Conservation (phyloP, 441 rosid genomes). For the Croton laevigatus region DNA sequence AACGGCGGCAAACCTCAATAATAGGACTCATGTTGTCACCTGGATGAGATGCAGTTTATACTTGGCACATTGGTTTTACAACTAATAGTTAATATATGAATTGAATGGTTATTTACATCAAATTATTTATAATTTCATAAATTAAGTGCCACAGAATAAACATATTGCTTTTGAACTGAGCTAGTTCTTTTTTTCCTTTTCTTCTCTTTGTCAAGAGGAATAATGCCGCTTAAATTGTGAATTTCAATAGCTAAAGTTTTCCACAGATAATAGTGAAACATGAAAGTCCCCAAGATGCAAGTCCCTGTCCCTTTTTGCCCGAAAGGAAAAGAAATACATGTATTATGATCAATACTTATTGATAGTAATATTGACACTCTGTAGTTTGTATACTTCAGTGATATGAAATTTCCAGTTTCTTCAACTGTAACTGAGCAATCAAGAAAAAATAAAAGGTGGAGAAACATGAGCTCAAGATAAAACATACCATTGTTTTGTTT, state of each 20-base stretch:
- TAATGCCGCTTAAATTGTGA: constrained; percentile 4
- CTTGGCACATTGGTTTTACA: constrained; percentile 56
- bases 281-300: neutral
- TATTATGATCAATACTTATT: neutral
- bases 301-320: neutral
- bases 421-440: neutral
- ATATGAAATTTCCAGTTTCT: neutral
- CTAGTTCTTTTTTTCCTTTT: neutral
- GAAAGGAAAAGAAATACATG: neutral
- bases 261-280: neutral
- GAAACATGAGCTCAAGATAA: neutral
- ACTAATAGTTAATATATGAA: constrained; percentile 3
- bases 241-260: neutral
- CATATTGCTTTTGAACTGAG: neutral
- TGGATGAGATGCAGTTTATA: constrained; percentile 54
- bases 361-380: neutral
- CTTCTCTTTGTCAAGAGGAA: neutral
- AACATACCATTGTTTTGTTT: constrained; percentile 54
- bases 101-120: constrained; percentile 10
- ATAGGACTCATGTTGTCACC: constrained; percentile 58
- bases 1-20: constrained; percentile 87
- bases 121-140: constrained; percentile 2
- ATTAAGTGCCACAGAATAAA: neutral
- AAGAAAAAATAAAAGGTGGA: constrained; percentile 11
- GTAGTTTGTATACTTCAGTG: neutral